Evolutionary conservation across 495 filamentous ascomycete species (phyloP), one percentile per base, ranked within the genome.

Genomic region (Extremus antarcticus): DNA sequence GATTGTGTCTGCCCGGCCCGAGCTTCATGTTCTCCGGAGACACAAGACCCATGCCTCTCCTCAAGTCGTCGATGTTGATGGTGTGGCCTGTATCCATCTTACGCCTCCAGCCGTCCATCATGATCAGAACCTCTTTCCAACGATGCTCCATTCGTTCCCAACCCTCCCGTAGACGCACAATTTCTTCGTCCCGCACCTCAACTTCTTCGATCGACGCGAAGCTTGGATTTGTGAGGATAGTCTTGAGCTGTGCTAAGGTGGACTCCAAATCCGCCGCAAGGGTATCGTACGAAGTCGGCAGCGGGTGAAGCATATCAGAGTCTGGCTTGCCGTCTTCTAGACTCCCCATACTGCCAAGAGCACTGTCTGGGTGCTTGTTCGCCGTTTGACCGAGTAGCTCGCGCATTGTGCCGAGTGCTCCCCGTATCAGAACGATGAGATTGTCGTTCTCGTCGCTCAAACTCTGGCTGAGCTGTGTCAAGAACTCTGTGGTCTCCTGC

Each of bases 161-260:
- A 21, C 88, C 87, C 53, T 85, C 80, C 24, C 86, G 81, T 13
- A 97, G 71, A 56, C 85, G 73, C 20, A 77, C 74, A 55, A 98
- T 96, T 63, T 95, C 90, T 43, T 94, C 86, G 55, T 98, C 91
- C 25, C 91, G 79, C 17, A 90, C 73, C 56, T 90, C 87, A 7
- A 96, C 87, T 67, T 96, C 84, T 65, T 97, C 94, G n/a, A 98
- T 76, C 0, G 92, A 87, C 25, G 96, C 92, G 68, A 97, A 98
- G 9, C 87, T 91, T 3, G 92, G 92, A 58, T 96, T 95, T 11
- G 90, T 95, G 24, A 98, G 74, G 35, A 98, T 74, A 2, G 76
- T 86, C 57, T 83, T 79, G 47, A 97, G 74, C 58, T 92, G 87
- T 49, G 85, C 81, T 54, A 97, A 74, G 1, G 91, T 81, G 2